Base-by-base conservation (phyloP, 345 rosid genomes). In the Hevea brasiliensis region DNA sequence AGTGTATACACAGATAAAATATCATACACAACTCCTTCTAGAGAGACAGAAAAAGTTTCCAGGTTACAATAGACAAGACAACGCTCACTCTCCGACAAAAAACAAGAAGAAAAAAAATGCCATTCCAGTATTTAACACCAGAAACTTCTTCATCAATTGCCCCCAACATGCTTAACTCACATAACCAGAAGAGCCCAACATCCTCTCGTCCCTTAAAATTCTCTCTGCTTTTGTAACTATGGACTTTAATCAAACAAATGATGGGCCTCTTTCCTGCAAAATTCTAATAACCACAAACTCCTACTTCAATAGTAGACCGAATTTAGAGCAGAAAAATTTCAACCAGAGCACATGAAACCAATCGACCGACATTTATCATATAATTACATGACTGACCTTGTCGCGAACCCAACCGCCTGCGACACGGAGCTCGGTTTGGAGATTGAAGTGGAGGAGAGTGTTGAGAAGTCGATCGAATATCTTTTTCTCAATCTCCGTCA, bases 401-500 rank as follows among this genome's bases (percentile, higher is more conserved):
- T 95, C 99, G 21, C 97, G 99, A 44, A 95, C 97, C 99, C 99
- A 95, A 6, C 99, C 98, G 62, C 99, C 99, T 41, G 99, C 99
- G 47, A 95, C 98, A 12, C 98, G 96, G 74, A 95, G 94, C 82
- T 85, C 86, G 7, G 92, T 92, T 58, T 83, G 67, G 78, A 91
- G 93, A 54, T 86, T 72, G 73, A 87, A 91, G 77, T 86, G 87
- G 71, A 81, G 80, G 56, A 89, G 84, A 56, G 94, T 91, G 77
- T 76, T 81, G 40, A 87, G 83, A 54, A 92, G 92, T 80, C 90
- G 83, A 40, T 86, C 89, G 66, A 95, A 95, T 32, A 95, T 95
- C 65, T 68, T 80, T 61, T 64, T 73, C 81, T 95, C 99, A 45
- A 79, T 85, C 21, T 86, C 89, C 1, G 87, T 87, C 67, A 88